Base-by-base conservation (phyloP, 2,329 filamentous ascomycete genomes). In the Coniochaeta hoffmannii region DNA sequence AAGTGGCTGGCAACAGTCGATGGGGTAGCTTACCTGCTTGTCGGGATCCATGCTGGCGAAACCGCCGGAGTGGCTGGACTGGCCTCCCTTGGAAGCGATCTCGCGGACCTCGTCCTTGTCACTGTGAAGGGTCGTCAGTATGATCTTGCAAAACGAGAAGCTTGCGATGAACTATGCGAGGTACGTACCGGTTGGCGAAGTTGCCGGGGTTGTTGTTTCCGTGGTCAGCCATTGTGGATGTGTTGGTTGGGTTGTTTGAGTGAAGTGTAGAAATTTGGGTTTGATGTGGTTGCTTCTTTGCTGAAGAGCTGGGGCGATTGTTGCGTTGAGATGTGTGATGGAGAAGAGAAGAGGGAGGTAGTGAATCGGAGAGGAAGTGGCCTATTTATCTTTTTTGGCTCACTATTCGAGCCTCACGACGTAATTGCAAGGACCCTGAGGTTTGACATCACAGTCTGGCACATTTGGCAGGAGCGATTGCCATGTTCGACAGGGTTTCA, bases 41-140 rank as follows among this genome's bases (percentile, higher is more conserved):
- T 73, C 69, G 15, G 72, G 54, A 30, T 74, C 71, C 71, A 74
- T 75, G 57, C 58, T 69, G 41, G 71, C 72, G 49, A 73, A 74
- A 2, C 70, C 71, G 2, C 70, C 66, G 8, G 53, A 54, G 60
- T 72, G 69, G 56, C 71, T 72, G 5, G 70, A 55, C 55, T 72
- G 63, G 14, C 73, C 73, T 19, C 73, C 72, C 63, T 74, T 74
- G 53, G 66, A 66, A 0, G 72, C 72, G 54, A 76, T 75, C 3
- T 71, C 66, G 2, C 67, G 62, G 15, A 77, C 73, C 61, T 79
- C 75, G 11, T 76, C 74, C 54, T 71, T 70, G 58, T 74, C 66
- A 8, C 67, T 71, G n/a, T 7, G 9, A 9, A n/a, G n/a, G 17
- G 15, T 30, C 19, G 53, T 56, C 44, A 56, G 50, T 15, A 41